Conservation (phyloP, 2,329 filamentous ascomycete species). For the Fusarium coicis region DNA sequence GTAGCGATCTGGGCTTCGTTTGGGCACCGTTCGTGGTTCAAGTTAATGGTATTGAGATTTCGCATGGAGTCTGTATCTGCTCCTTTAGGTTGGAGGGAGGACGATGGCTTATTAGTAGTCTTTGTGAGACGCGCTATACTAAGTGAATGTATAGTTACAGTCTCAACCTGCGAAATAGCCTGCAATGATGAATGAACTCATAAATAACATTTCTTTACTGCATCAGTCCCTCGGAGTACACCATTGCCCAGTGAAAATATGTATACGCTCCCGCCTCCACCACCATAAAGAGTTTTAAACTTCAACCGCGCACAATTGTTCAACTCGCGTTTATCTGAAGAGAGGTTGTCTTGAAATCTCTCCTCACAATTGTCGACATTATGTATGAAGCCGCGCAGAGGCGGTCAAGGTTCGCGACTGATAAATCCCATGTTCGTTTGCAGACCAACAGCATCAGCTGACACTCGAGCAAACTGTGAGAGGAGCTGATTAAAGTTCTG, state of each 20-base stretch:
- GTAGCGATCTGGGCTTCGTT: neutral
- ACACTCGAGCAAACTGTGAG: neutral
- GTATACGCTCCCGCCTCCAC: neutral
- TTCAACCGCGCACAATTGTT: neutral
- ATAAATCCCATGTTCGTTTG: neutral
- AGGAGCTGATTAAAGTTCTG: neutral
- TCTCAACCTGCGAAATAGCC: rapidly evolving
- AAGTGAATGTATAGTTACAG: neutral
- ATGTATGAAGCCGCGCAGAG: neutral
- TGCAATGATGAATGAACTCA: neutral
- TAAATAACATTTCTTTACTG: neutral
- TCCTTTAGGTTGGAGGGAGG: neutral
- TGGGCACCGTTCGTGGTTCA: neutral
- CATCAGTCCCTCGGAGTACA: neutral
- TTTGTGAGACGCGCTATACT: neutral
- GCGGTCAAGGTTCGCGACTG: neutral
- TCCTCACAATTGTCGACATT: neutral
- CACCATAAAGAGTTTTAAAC: neutral
- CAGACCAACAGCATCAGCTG: neutral
- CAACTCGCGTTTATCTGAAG: neutral
- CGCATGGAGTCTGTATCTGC: neutral
- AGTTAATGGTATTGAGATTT: neutral
- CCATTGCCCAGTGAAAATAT: rapidly evolving
- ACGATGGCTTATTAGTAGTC: neutral
- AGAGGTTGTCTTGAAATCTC: neutral